Conservation (phyloP, 257 asterid species). For the Solanum chmielewskii region DNA sequence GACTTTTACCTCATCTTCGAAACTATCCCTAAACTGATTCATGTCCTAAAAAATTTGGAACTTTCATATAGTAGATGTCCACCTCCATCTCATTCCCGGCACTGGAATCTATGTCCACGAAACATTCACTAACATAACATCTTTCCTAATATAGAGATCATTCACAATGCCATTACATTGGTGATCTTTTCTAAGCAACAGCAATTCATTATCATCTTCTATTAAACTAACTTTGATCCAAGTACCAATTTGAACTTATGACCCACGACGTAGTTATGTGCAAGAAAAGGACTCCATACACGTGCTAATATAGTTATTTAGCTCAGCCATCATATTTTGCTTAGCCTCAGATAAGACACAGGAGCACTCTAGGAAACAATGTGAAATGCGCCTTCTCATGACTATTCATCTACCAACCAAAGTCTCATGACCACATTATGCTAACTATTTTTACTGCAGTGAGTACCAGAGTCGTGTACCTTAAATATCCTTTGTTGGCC, state of each 20-base stretch:
- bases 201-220: not conserved
- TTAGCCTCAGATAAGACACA: not conserved
- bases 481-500: not conserved
- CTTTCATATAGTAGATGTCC: not conserved
- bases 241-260: not conserved
- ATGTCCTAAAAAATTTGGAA: not conserved
- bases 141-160: not conserved
- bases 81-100: not conserved
- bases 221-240: not conserved
- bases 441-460: not conserved
- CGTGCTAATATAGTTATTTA: not conserved
- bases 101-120: not conserved
- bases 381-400: not conserved
- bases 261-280: not conserved
- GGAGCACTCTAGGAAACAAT: not conserved
- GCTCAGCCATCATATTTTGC: not conserved
- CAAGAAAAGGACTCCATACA: not conserved
- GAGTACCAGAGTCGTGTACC: not conserved
- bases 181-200: not conserved
- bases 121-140: not conserved
- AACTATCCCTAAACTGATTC: not conserved
- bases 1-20: not conserved
- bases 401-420: not conserved
- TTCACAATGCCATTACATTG: not conserved
- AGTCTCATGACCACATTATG: not conserved